Base-by-base conservation (phyloP, 495 filamentous ascomycete genomes). In the Penicillium riverlandense region DNA sequence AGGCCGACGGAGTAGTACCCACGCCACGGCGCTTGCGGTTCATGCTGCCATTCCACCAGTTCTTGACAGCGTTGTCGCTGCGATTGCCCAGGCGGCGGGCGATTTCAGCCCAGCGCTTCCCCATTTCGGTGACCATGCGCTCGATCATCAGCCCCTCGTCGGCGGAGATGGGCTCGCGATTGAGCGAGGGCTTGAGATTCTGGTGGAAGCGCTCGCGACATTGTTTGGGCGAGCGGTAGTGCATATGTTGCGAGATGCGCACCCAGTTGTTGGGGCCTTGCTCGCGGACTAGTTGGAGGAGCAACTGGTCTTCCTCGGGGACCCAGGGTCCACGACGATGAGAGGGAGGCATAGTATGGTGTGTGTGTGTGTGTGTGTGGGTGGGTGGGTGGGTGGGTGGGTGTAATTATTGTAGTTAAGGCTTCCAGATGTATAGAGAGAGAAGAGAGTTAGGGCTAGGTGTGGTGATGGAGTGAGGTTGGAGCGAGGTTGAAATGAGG, bases 61-160 rank as follows among this genome's bases (percentile, higher is more conserved):
- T 98, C 79, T 98, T 98, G 40, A 98, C 90, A 29, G 88, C 86
- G 58, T 98, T 98, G 72, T 98, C 92, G 69, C 90, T 95, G 53
- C 92, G 82, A 48, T 90, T 91, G 12, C 83, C 78, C 15, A 98
- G 78, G 12, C 78, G 71, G 54, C 92, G 78, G 22, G 92, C 90
- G 52, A 98, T 97, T 53, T 96, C 88, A 3, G 92, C 92, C 92
- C 92, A 98, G 22, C 85, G 75, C 67, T 88, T 94, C 38, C 92
- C 92, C 72, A 86, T 84, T 48, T 89, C 81, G 16, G 62, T 65
- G 30, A 96, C 90, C 66, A 92, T 71, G 37, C 77, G 71, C 65
- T 94, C 86, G 60, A 98, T 96, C 57, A 79, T 59, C 31, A 75
- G 66, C 8, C 90, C 91, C 65, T 98, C 92, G 44, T 96, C 90